A percentile compares a stretch with the other conserved stretches of the same genome.
These are phyloP conservation scores for Raffaelea albimanens DNA, from an alignment of 2,329 filamentous ascomycete genomes.

Conservation along the genomic window DNA sequence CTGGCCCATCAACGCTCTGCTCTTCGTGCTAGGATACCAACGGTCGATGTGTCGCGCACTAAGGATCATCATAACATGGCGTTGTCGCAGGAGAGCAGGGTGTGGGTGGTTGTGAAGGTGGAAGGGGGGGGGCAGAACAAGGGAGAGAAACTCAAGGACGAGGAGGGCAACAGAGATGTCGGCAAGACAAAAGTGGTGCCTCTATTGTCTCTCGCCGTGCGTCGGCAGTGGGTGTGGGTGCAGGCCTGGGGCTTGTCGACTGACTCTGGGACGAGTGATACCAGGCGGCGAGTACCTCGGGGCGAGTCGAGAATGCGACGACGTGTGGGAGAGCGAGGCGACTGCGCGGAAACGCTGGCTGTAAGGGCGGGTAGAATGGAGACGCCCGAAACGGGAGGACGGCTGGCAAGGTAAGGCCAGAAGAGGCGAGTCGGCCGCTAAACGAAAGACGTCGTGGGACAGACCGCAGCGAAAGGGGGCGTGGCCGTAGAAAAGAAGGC, in stretches of 20 bases:
- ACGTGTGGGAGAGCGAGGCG: no score
- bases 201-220: no score
- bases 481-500: not conserved
- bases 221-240: not conserved
- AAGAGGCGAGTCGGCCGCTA: not conserved
- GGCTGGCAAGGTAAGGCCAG: not conserved
- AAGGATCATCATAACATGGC: slow-evolving; percentile 11
- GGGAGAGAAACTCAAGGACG: not conserved
- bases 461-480: not conserved
- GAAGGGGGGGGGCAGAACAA: not conserved
- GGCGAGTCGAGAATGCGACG: no score
- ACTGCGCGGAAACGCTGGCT: no score
- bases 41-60: slow-evolving; percentile 3
- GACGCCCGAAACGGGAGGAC: not conserved
- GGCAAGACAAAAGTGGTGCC: no score
- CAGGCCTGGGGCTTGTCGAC: no score
- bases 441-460: no score
- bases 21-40: slow-evolving; percentile 5
- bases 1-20: not conserved
- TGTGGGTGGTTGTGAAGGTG: not conserved
- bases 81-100: not conserved
- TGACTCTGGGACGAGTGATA: no score
- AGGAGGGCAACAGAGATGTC: not conserved
- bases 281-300: no score
- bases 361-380: not conserved